Base-by-base conservation (phyloP, 495 filamentous ascomycete species). In the Monascus purpureus region DNA sequence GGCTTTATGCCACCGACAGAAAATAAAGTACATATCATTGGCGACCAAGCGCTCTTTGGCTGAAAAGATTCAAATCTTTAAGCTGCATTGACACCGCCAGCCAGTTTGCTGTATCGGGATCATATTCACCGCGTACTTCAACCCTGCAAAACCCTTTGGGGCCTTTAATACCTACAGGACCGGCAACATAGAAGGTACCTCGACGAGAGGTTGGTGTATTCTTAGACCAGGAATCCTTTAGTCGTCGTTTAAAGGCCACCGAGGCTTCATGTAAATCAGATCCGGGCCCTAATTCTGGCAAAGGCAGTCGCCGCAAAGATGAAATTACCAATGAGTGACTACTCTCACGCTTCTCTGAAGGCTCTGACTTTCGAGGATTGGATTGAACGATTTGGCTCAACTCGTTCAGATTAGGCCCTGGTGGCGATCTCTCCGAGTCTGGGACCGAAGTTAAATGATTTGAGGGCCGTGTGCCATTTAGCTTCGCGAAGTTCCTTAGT, bases 131-230 rank as follows among this genome's bases (percentile, higher is more conserved):
- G 14, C 46, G 46, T 1, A 77, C 69, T 46, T 78, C 72, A 31
- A 77, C 45, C 11, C 69, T 62, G 35, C 68, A 61, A 38, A 59
- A 61, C 2, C 66, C 75, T 30, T 57, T 68, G 0, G 67, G 46
- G 1, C 77, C 73, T 17, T 65, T 57, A 1, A 88, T 29, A 32
- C 77, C 75, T 0, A 92, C 67, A 1, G 81, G 55, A 1, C 82
- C 82, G 13, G 53, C 54, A 13, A 88, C 59, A 11, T 68, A 49
- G 31, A 87, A 68, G 15, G 65, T 65, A 2, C 82, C 82, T 15
- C 75, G 65, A 7, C 70, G 74, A 22, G 75, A 67, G 16, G 67
- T 46, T 13, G 40, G 43, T 14, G 33, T 32, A 12, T 34, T 31
- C 16, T 28, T 40, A 20, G 39, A 33, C 25, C 31, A 40, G 31